Evolutionary conservation across 257 asterid species (phyloP).

Genomic region (Euphrasia confusa): DNA sequence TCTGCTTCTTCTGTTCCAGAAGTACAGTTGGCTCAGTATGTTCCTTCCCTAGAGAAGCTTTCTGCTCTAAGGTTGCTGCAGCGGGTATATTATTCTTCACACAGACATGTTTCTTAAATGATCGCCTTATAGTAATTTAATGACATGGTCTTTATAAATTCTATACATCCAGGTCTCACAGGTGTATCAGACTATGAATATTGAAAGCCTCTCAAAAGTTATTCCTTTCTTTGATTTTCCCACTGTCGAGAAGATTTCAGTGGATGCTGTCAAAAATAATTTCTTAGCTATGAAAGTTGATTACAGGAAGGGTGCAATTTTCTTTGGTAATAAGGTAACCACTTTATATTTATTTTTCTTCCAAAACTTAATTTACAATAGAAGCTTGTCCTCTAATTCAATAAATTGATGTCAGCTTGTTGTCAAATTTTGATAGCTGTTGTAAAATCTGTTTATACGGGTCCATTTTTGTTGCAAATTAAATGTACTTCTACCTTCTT

Average conservation of each 20-base stretch:
- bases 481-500: background rate
- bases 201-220: slow-evolving; percentile 58
- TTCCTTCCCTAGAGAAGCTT: slow-evolving; percentile 75
- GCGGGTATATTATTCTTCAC: slow-evolving; percentile 40
- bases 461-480: background rate
- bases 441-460: background rate
- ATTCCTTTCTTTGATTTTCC: slow-evolving; percentile 72
- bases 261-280: slow-evolving; percentile 72
- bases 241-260: slow-evolving; percentile 74
- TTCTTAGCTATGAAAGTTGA: slow-evolving; percentile 74
- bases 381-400: background rate
- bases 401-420: background rate
- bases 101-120: background rate
- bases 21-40: slow-evolving; percentile 57
- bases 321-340: slow-evolving; percentile 74
- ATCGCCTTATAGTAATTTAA: background rate
- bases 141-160: background rate
- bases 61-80: slow-evolving; percentile 82
- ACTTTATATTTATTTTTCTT: background rate
- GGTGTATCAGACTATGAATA: slow-evolving; percentile 79
- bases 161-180: slow-evolving; percentile 58
- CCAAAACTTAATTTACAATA: background rate
- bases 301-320: slow-evolving; percentile 68
- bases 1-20: slow-evolving; percentile 76
- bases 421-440: background rate